phyloP scores from a whole-genome alignment of 257 asterid genomes.

The Oldenlandia corymbosa region DNA sequence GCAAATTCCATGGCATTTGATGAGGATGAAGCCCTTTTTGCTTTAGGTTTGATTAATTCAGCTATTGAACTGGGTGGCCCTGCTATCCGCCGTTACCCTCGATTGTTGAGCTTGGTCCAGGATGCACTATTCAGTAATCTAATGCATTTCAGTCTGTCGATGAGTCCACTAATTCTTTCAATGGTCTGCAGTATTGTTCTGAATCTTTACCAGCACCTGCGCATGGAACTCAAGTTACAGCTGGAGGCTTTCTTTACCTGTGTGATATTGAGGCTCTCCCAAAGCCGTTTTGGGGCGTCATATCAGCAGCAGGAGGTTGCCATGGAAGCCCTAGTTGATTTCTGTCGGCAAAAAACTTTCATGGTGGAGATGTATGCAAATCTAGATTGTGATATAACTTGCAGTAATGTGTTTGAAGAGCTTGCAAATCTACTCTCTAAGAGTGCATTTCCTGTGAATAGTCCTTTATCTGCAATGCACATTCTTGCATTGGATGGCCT shows the following conservation, averaged over 20 bases:
- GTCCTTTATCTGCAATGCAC: slow-evolving; percentile 92
- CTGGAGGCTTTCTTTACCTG: slow-evolving; percentile 94
- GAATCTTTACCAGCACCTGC: slow-evolving; percentile 79
- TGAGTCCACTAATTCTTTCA: slow-evolving; percentile 88
- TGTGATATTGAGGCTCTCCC: slow-evolving; percentile 88
- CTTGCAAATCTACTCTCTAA: slow-evolving; percentile 84
- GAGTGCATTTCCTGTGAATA: slow-evolving; percentile 96
- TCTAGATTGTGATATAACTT: slow-evolving; percentile 93
- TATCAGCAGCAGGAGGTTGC: slow-evolving; percentile 98
- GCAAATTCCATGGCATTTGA: slow-evolving; percentile 79
- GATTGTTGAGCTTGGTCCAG: slow-evolving; percentile 84
- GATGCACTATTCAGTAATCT: slow-evolving; percentile 85
- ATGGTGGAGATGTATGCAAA: slow-evolving; percentile 94
- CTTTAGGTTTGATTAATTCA: slow-evolving; percentile 86
- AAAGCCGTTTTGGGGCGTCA: slow-evolving; percentile 84
- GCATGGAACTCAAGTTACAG: slow-evolving; percentile 80
- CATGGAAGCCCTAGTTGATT: slow-evolving; percentile 98
- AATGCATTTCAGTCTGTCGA: slow-evolving; percentile 89
- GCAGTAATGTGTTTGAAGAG: slow-evolving; percentile 90
- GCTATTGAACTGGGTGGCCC: slow-evolving; percentile 91
- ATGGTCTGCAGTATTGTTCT: slow-evolving; percentile 93
- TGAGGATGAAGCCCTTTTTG: slow-evolving; percentile 91
- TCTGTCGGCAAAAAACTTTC: slow-evolving; percentile 85
- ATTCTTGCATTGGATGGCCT: slow-evolving; percentile 97
- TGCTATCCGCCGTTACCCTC: slow-evolving; percentile 65